A percentile compares a stretch with the other conserved stretches of the same genome.
Evolutionary conservation across 202 grass and related monocot species (phyloP).

Genomic region (Saccharum hybrid): DNA sequence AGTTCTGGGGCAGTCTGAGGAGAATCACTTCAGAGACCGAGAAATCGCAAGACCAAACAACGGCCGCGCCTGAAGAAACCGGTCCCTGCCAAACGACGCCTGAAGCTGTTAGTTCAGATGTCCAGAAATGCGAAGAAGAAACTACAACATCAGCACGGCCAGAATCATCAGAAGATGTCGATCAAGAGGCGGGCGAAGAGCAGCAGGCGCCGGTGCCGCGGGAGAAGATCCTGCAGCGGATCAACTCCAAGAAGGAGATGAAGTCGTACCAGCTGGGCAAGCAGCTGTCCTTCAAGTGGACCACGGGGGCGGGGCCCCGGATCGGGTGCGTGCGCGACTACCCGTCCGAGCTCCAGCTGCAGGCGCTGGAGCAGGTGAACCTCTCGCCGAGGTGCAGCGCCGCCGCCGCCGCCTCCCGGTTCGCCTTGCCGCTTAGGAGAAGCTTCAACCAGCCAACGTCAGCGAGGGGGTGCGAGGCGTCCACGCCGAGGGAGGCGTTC

Average conservation of each 20-base stretch:
- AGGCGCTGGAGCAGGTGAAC: constrained; percentile 78
- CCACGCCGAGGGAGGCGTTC: constrained; percentile 47
- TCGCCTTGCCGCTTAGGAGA: constrained; percentile 46
- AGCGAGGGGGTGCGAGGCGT: constrained; percentile 4
- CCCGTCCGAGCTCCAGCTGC: constrained; percentile 77
- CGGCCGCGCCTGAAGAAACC: constrained; percentile 1
- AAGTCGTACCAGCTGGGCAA: constrained; percentile 86
- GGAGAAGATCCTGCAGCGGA: constrained; percentile 79
- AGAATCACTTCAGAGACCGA: constrained; percentile 43
- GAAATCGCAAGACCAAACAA: constrained; percentile 9
- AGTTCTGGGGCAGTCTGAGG: constrained; percentile 47
- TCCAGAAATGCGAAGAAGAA: constrained; percentile 1
- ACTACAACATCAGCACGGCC: not conserved
- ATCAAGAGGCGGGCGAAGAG: constrained; percentile 16
- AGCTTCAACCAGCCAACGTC: constrained; percentile 40
- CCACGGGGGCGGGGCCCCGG: constrained; percentile 74
- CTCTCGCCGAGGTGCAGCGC: constrained; percentile 60
- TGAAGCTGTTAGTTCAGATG: not conserved
- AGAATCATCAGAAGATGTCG: constrained; percentile 28
- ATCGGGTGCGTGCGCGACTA: constrained; percentile 93
- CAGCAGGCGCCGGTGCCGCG: constrained; percentile 54
- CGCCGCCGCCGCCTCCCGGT: constrained; percentile 15
- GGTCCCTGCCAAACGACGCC: not conserved
- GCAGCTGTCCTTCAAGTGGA: constrained; percentile 84
- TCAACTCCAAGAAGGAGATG: constrained; percentile 86